Conservation (phyloP, 2,329 filamentous ascomycete genomes). For the Phyllosticta citrichinensis region DNA sequence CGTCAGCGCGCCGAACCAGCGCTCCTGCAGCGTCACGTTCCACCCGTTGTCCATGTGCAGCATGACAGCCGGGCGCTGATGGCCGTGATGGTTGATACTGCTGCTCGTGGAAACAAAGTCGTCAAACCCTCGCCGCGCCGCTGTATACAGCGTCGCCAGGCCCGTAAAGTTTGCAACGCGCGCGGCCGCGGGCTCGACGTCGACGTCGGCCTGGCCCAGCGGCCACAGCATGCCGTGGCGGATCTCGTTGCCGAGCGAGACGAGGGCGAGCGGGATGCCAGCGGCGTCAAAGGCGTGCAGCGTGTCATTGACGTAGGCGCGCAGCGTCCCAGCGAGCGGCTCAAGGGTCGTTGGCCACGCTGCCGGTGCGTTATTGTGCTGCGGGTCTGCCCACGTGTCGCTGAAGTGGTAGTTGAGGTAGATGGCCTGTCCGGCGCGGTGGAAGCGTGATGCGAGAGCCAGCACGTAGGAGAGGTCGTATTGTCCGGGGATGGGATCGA, state of each 20-base stretch:
- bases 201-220: constrained; percentile 38
- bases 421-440: constrained; percentile 50
- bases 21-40: constrained; percentile 56
- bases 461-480: constrained; percentile 65
- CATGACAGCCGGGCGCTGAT: constrained; percentile 53
- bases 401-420: constrained; percentile 57
- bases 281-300: constrained; percentile 50
- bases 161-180: constrained; percentile 37
- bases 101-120: constrained; percentile 43
- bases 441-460: constrained; percentile 52
- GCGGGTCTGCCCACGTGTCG: constrained; percentile 63
- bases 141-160: constrained; percentile 53
- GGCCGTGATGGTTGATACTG: constrained; percentile 10
- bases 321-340: constrained; percentile 48
- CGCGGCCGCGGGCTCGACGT: constrained; percentile 37
- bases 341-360: constrained; percentile 51
- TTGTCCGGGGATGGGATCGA: constrained; percentile 54
- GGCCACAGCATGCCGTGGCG: constrained; percentile 57
- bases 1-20: constrained; percentile 42
- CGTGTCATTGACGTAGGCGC: constrained; percentile 57
- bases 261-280: constrained; percentile 48
- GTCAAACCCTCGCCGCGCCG: constrained; percentile 53
- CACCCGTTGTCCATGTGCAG: constrained; percentile 67
- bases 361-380: constrained; percentile 50
- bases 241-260: constrained; percentile 68